Conservation (phyloP, 1,139 yeast genomes). For the Saccharomyces hybrid region DNA sequence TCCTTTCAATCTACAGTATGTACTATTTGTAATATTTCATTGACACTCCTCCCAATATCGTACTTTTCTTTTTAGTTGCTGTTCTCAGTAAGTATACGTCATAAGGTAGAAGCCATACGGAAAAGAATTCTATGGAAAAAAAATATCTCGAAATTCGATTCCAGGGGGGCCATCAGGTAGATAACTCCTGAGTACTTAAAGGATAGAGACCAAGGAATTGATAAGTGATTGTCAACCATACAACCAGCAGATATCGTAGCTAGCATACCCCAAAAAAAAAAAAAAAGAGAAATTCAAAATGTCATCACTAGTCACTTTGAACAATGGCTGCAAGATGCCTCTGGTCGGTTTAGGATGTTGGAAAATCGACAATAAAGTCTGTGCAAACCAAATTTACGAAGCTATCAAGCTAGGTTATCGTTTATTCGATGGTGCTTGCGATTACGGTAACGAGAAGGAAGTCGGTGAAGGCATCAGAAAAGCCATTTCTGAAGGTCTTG, state of each 20-base stretch:
- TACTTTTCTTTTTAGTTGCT: neutral
- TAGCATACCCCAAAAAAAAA: neutral
- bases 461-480: conserved; percentile 61
- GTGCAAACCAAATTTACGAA: conserved; percentile 54
- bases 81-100: neutral
- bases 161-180: neutral
- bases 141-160: neutral
- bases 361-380: conserved; percentile 52
- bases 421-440: conserved; percentile 69
- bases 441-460: conserved; percentile 70
- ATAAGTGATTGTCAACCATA: neutral
- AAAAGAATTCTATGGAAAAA: neutral
- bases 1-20: neutral
- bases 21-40: neutral
- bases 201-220: neutral
- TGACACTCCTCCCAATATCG: neutral
- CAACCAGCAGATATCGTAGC: neutral
- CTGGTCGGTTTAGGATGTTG: conserved; percentile 61
- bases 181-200: neutral
- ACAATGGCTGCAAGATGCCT: conserved; percentile 57
- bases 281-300: conserved; percentile 5
- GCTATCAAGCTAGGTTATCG: conserved; percentile 70
- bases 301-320: conserved; percentile 39
- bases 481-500: conserved; percentile 62
- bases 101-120: neutral